phyloP scores from a whole-genome alignment of 2,329 filamentous ascomycete genomes.

The Exophiala bonariae region DNA sequence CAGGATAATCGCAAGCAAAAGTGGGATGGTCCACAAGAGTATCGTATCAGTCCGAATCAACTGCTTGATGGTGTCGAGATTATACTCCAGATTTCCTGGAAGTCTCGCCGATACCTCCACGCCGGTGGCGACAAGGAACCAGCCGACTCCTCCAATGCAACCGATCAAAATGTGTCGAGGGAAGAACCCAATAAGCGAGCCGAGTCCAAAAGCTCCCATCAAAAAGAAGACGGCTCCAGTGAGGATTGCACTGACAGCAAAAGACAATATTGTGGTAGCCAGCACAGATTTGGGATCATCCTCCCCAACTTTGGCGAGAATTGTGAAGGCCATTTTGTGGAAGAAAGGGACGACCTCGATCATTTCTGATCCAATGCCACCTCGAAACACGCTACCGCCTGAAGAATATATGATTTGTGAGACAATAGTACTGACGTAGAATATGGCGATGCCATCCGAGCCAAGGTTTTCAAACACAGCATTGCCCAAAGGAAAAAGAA shows the following conservation, averaged over 20 bases:
- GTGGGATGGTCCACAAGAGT: conserved; percentile 78
- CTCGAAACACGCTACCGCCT: conserved; percentile 82
- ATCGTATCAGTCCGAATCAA: conserved; percentile 74
- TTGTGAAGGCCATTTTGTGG: conserved; percentile 94
- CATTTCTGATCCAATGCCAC: conserved; percentile 92
- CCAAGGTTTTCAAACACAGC: conserved; percentile 83
- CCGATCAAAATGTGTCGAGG: conserved; percentile 94
- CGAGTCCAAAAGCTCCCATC: conserved; percentile 83
- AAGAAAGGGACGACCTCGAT: conserved; percentile 99
- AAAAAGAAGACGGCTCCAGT: conserved; percentile 90
- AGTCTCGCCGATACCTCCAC: conserved; percentile 90
- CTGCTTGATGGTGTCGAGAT: conserved; percentile 71
- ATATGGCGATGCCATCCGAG: conserved; percentile 94
- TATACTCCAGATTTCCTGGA: conserved; percentile 80
- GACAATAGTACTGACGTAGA: conserved; percentile 96
- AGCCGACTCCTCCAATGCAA: conserved; percentile 95
- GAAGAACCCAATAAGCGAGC: conserved; percentile 94
- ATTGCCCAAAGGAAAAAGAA: conserved; percentile 87
- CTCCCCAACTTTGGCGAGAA: conserved; percentile 74
- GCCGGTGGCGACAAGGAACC: conserved; percentile 88
- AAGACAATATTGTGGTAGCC: conserved; percentile 90
- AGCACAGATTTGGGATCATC: conserved; percentile 83
- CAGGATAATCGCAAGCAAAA: conserved; percentile 72
- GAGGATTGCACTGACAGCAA: conserved; percentile 84
- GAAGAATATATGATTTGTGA: conserved; percentile 87